Evolutionary conservation across 371 early-diverging fungal species (phyloP).

Genomic region (Mucor irregularis): DNA sequence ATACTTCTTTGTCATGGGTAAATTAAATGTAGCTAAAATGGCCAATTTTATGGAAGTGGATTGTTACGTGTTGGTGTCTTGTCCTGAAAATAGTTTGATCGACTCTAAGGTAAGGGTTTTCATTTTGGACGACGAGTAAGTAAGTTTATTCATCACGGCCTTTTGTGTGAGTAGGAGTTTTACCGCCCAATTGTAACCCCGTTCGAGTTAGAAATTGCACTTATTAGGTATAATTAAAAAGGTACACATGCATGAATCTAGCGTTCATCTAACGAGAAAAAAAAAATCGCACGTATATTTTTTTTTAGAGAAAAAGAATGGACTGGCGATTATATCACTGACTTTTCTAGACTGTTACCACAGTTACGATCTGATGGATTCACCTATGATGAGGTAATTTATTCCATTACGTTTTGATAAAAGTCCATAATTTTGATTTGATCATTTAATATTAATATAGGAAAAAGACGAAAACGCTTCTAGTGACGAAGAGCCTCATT

Average conservation of each 20-base stretch:
- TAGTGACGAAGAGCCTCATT: slow-evolving; percentile 80
- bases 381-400: slow-evolving; percentile 41
- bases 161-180: slow-evolving; percentile 63
- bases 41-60: slow-evolving; percentile 96
- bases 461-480: slow-evolving; percentile 47
- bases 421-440: neutral
- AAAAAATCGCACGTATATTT: neutral
- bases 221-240: slow-evolving; percentile 49
- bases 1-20: slow-evolving; percentile 93
- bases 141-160: neutral
- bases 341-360: slow-evolving; percentile 66
- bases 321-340: slow-evolving; percentile 77
- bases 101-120: slow-evolving; percentile 69
- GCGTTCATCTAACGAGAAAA: neutral
- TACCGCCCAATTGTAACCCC: slow-evolving; percentile 92
- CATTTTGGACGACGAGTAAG: neutral
- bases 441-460: slow-evolving; percentile 6
- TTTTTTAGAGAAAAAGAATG: slow-evolving; percentile 60
- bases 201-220: slow-evolving; percentile 84
- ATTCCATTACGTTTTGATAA: too few relatives aligned
- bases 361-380: slow-evolving; percentile 45
- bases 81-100: slow-evolving; percentile 91
- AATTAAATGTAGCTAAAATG: slow-evolving; percentile 93
- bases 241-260: neutral
- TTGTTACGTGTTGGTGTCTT: slow-evolving; percentile 89